Percentiles rank a stretch among this genome's conserved stretches.
Conservation (phyloP, 2,329 filamentous ascomycete genomes). For the Tolypocladium paradoxum region DNA sequence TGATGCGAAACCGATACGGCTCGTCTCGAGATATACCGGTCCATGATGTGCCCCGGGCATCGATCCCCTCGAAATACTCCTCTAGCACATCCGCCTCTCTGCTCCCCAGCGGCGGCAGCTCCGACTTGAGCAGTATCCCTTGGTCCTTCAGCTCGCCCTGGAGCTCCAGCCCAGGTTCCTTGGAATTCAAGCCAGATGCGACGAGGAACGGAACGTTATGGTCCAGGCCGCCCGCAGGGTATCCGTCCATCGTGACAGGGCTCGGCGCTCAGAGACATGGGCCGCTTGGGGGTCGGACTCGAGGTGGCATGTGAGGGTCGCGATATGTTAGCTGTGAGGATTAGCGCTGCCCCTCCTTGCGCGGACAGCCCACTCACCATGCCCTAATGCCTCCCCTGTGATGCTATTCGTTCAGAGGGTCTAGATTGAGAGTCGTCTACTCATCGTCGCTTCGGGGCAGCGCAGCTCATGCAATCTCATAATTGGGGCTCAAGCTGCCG, state of each 20-base stretch:
- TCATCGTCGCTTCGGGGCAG: background rate
- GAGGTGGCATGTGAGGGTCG: background rate
- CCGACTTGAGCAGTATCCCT: conserved; percentile 56
- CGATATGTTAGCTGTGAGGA: background rate
- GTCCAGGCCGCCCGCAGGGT: conserved; percentile 67
- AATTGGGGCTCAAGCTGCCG: background rate
- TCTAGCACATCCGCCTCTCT: conserved; percentile 55
- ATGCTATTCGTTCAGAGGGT: background rate
- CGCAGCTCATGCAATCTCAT: background rate
- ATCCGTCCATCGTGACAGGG: conserved; percentile 57
- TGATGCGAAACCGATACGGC: conserved; percentile 56
- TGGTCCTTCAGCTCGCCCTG: conserved; percentile 44
- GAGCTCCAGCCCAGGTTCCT: conserved; percentile 29
- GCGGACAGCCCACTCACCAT: background rate
- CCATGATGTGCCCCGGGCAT: conserved; percentile 58
- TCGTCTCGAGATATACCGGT: conserved; percentile 43
- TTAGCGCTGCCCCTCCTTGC: background rate
- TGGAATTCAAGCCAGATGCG: conserved; percentile 58
- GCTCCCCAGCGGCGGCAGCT: conserved; percentile 55
- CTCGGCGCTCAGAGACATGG: conserved; percentile 11
- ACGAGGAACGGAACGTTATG: conserved; percentile 81
- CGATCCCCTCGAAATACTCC: conserved; percentile 53
- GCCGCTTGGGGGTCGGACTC: conserved; percentile 2
- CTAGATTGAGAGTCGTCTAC: background rate
- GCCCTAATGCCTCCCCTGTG: background rate